These are phyloP conservation scores for Schizophyllum amplum DNA, from an alignment of 1,284 basidiomycete species.

Conservation along the genomic window DNA sequence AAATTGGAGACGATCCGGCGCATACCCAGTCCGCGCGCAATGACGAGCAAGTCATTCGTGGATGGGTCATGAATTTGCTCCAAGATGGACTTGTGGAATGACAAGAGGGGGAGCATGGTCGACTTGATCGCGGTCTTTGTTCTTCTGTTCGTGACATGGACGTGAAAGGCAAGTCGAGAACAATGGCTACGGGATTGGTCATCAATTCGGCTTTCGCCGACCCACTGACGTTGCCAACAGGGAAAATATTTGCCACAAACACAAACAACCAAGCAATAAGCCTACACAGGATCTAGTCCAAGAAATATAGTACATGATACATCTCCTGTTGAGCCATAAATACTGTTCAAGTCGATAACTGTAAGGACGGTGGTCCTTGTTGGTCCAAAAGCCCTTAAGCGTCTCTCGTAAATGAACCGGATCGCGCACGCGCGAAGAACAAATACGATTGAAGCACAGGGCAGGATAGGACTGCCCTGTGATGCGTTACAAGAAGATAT, in stretches of 20 bases:
- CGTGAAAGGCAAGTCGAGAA: background rate
- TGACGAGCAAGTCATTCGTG: slow-evolving; percentile 74
- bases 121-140: background rate
- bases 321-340: no score
- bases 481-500: background rate
- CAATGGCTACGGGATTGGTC: no score
- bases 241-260: no score
- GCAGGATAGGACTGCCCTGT: background rate
- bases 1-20: slow-evolving; percentile 78
- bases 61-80: slow-evolving; percentile 68
- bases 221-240: no score
- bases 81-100: slow-evolving; percentile 60
- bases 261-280: no score
- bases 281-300: no score
- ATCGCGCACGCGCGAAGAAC: background rate
- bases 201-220: no score
- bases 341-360: no score
- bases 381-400: background rate
- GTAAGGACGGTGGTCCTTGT: background rate
- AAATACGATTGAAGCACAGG: background rate
- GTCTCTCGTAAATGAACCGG: background rate
- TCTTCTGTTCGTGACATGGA: background rate
- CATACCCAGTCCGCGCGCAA: slow-evolving; percentile 84
- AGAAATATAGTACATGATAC: no score
- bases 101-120: slow-evolving; percentile 42